Evolutionary conservation across 1,139 yeast species (phyloP).

Genomic region (Lodderomyces oxycetoniae): DNA sequence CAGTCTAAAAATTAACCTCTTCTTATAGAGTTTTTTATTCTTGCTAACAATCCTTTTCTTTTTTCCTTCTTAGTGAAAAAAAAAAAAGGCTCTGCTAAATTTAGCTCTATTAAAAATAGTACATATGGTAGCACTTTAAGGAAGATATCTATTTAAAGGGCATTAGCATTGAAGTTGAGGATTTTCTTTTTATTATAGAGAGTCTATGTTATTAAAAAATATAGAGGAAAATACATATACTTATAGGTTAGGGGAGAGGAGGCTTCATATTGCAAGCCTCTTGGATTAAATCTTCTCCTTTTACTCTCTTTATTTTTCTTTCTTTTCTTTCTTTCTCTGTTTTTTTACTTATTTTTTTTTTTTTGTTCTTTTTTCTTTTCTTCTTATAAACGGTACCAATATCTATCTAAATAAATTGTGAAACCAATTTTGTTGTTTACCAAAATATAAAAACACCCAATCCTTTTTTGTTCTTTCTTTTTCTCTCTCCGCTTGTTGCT

Average conservation of each 20-base stretch:
- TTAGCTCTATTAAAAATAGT: too few relatives aligned
- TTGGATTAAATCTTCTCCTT: background rate
- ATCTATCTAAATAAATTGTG: too few relatives aligned
- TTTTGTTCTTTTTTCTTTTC: background rate
- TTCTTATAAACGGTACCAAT: too few relatives aligned
- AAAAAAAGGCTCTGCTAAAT: too few relatives aligned
- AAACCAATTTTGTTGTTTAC: too few relatives aligned
- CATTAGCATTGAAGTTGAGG: background rate
- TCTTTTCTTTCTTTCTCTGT: background rate
- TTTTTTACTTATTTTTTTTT: background rate
- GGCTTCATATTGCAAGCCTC: background rate
- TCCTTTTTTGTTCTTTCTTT: too few relatives aligned
- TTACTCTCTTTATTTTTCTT: background rate
- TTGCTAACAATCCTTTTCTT: background rate
- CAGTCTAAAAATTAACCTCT: background rate
- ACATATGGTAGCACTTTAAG: too few relatives aligned
- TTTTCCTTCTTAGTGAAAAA: too few relatives aligned
- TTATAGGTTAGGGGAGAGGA: background rate
- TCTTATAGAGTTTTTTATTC: background rate
- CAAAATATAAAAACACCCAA: too few relatives aligned
- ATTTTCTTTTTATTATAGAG: too few relatives aligned
- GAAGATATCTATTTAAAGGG: background rate
- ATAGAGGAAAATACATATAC: background rate
- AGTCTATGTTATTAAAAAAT: too few relatives aligned
- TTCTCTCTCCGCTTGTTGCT: too few relatives aligned